A percentile compares a stretch with the other conserved stretches of the same genome.
Evolutionary conservation across 768 basidiomycete species (phyloP).

Genomic region (Tephrocybe sp.): DNA sequence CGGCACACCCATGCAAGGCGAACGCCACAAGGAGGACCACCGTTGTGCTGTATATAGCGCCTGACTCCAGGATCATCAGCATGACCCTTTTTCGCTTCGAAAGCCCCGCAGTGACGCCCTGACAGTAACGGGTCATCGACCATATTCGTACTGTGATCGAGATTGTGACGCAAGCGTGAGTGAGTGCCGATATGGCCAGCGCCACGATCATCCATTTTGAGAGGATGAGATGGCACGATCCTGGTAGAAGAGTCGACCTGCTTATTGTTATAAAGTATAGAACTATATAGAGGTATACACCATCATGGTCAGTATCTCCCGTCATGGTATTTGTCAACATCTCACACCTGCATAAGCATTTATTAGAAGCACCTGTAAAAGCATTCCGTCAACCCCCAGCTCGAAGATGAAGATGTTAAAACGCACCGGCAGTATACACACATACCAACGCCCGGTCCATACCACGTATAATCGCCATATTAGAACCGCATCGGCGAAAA

Average conservation of each 20-base stretch:
- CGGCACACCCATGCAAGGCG: not conserved
- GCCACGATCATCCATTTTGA: not conserved
- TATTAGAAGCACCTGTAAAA: not conserved
- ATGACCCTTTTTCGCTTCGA: not conserved
- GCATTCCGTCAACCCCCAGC: too few relatives aligned
- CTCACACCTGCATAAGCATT: not conserved
- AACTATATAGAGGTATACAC: not conserved
- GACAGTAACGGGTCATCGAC: not conserved
- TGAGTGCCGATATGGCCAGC: not conserved
- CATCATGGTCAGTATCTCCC: not conserved
- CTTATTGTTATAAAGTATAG: not conserved
- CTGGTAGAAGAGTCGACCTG: not conserved
- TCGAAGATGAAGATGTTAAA: not conserved
- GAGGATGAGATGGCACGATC: not conserved
- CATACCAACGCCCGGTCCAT: not conserved
- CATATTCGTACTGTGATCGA: constrained; percentile 1
- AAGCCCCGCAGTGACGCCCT: not conserved
- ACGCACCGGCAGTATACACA: not conserved
- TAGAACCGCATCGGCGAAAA: not conserved
- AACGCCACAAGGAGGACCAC: constrained; percentile 5
- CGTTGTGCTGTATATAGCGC: constrained; percentile 7
- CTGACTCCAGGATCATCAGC: constrained; percentile 8
- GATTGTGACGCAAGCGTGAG: not conserved
- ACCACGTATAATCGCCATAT: constrained; percentile 1
- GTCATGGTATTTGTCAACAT: too few relatives aligned